Evolutionary conservation across 164 flowering plant species (phyloP).

Genomic region (Litsea cubeba): DNA sequence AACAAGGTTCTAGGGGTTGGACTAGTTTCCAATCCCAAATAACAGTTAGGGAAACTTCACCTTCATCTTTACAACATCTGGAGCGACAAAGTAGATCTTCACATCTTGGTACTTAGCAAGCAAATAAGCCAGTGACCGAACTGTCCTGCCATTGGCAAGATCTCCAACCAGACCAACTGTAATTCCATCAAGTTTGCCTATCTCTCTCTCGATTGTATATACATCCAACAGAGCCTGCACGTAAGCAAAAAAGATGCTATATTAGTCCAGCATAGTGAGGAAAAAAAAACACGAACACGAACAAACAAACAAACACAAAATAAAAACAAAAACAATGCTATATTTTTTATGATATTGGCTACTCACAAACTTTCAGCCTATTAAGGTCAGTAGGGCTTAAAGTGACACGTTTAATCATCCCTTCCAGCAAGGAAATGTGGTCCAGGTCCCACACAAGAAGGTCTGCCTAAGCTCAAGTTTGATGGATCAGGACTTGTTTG

Average conservation of each 20-base stretch:
- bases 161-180: conserved; percentile 94
- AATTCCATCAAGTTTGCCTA: conserved; percentile 85
- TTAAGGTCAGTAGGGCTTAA: too few relatives aligned
- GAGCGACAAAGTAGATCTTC: conserved; percentile 88
- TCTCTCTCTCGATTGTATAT: conserved; percentile 89
- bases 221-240: conserved; percentile 91
- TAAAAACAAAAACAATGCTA: too few relatives aligned
- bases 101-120: conserved; percentile 80
- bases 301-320: too few relatives aligned
- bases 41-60: conserved; percentile 28
- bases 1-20: neutral
- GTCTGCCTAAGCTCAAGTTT: too few relatives aligned
- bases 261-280: too few relatives aligned
- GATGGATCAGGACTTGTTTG: too few relatives aligned
- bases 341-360: too few relatives aligned
- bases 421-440: too few relatives aligned
- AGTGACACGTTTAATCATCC: too few relatives aligned
- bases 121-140: conserved; percentile 89
- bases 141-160: conserved; percentile 98
- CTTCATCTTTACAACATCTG: conserved; percentile 96
- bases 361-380: too few relatives aligned
- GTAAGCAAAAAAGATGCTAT: neutral
- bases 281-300: too few relatives aligned
- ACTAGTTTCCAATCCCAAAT: neutral
- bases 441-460: too few relatives aligned